Evolutionary conservation across 345 rosid species (phyloP).

Genomic region (Salix suchowensis): DNA sequence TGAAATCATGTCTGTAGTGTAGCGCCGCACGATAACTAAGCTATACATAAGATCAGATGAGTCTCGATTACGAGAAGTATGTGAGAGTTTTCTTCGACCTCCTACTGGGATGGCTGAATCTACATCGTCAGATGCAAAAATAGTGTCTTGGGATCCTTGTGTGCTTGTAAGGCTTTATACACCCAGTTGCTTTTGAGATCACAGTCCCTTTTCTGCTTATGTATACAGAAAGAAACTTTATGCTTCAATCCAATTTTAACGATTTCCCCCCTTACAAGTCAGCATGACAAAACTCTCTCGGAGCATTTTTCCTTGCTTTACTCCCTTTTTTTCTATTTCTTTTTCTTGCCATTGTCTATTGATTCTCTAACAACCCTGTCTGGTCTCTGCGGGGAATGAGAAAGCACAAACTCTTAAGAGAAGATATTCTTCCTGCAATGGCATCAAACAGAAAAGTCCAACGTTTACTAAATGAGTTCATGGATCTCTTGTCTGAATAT

Average conservation of each 20-base stretch:
- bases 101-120: too few species aligned
- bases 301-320: background rate
- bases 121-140: too few species aligned
- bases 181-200: background rate
- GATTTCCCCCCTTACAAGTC: background rate
- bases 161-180: background rate
- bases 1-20: too few species aligned
- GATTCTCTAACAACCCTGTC: background rate
- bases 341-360: background rate
- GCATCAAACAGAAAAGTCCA: constrained; percentile 97
- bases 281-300: background rate
- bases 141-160: too few species aligned
- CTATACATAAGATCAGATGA: too few species aligned
- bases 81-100: too few species aligned
- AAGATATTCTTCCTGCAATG: constrained; percentile 94
- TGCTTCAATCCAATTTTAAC: background rate
- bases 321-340: background rate
- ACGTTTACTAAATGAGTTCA: constrained; percentile 85
- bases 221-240: background rate
- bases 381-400: constrained; percentile 64
- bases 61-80: constrained; percentile 9
- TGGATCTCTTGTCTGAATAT: constrained; percentile 91
- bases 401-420: constrained; percentile 81
- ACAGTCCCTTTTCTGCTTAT: background rate
- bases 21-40: too few species aligned